Conservation (phyloP, 2,329 filamentous ascomycete genomes). For the Epichloe aotearoae region DNA sequence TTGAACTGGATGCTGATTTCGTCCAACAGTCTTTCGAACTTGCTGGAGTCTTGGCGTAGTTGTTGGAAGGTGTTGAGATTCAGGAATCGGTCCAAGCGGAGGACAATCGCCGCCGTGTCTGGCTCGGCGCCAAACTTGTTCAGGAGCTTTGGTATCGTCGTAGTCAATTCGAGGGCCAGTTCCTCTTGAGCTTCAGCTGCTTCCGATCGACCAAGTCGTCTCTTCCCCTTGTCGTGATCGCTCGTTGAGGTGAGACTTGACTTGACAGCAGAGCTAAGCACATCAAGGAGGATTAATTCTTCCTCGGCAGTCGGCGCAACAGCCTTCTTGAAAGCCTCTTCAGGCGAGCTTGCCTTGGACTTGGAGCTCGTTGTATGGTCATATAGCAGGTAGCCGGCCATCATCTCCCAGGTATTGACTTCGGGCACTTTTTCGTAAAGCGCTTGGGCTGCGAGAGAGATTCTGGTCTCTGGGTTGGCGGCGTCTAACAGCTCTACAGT, state of each 20-base stretch:
- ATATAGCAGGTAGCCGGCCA: conserved; percentile 83
- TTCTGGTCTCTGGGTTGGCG: conserved; percentile 60
- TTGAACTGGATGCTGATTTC: conserved; percentile 91
- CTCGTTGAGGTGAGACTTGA: conserved; percentile 52
- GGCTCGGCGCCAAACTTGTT: conserved; percentile 91
- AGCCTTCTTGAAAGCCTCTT: conserved; percentile 53
- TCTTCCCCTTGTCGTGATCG: conserved; percentile 50
- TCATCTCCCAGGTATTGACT: conserved; percentile 72
- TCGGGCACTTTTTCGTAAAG: conserved; percentile 73
- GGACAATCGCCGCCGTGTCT: conserved; percentile 70
- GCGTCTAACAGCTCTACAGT: conserved; percentile 46
- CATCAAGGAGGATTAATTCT: conserved; percentile 74
- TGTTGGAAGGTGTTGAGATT: conserved; percentile 82
- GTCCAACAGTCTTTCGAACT: conserved; percentile 69
- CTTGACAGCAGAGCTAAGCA: conserved; percentile 73
- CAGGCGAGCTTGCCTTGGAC: conserved; percentile 38
- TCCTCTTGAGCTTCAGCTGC: conserved; percentile 62
- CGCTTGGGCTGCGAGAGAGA: conserved; percentile 73
- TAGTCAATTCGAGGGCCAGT: conserved; percentile 63
- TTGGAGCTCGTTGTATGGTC: conserved; percentile 64
- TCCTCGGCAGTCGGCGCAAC: conserved; percentile 64
- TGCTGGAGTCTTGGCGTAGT: conserved; percentile 70
- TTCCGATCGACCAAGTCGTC: conserved; percentile 46
- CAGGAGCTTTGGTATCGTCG: conserved; percentile 69
- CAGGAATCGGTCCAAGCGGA: conserved; percentile 74